Conservation (phyloP, 2,329 filamentous ascomycete species). For the Cadophora luteo-olivacea region DNA sequence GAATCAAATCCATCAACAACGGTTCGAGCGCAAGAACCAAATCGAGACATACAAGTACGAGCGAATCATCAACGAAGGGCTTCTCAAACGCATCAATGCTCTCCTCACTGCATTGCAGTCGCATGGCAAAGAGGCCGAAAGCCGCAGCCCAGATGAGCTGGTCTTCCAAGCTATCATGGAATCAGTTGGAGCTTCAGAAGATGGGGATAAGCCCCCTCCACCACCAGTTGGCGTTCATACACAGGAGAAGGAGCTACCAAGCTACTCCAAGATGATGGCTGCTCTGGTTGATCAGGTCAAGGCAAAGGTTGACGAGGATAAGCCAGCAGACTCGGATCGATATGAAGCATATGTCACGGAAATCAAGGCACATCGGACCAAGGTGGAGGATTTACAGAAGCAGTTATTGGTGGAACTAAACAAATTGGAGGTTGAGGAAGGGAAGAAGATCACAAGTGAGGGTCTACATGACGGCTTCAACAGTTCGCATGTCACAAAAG, state of each 20-base stretch:
- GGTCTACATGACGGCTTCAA: conserved; percentile 88
- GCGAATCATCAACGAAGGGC: conserved; percentile 88
- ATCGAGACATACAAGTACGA: conserved; percentile 94
- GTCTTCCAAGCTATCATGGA: conserved; percentile 92
- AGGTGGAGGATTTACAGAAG: conserved; percentile 79
- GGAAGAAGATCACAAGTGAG: conserved; percentile 92
- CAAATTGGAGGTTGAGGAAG: conserved; percentile 84
- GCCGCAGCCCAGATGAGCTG: conserved; percentile 75
- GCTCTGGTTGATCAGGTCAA: conserved; percentile 94
- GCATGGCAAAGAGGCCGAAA: conserved; percentile 72
- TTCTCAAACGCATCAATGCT: conserved; percentile 81
- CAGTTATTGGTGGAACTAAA: conserved; percentile 77
- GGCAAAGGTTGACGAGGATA: conserved; percentile 73
- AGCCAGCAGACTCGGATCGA: conserved; percentile 61
- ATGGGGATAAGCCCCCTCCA: conserved; percentile 72
- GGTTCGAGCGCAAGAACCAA: conserved; percentile 82
- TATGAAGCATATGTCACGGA: conserved; percentile 81
- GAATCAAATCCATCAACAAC: conserved; percentile 92
- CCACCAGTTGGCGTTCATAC: conserved; percentile 81
- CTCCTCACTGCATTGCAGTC: conserved; percentile 77
- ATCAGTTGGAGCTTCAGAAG: conserved; percentile 72
- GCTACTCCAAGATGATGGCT: conserved; percentile 98
- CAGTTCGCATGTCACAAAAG: conserved; percentile 79
- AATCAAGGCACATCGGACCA: conserved; percentile 75
- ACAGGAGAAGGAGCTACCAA: conserved; percentile 73